phyloP scores from a whole-genome alignment of 2,329 filamentous ascomycete genomes.

The Stagonosporopsis chrysanthemi region DNA sequence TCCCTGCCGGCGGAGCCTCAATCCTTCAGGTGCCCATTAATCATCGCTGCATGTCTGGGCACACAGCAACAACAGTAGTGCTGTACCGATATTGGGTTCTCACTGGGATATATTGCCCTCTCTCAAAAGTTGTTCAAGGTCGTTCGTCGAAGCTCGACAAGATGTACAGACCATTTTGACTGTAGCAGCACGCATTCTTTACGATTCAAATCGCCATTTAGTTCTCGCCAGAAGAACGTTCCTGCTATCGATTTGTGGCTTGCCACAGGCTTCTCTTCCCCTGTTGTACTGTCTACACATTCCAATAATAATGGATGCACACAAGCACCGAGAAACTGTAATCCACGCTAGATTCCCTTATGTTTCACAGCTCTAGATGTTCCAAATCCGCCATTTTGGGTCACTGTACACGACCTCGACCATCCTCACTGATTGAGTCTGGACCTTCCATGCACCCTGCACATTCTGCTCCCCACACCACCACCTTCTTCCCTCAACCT shows the following conservation, averaged over 20 bases:
- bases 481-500: not conserved
- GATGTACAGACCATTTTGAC: not conserved
- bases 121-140: not conserved
- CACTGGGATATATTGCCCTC: not conserved
- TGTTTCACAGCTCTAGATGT: not conserved
- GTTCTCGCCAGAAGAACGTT: not conserved
- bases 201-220: not conserved
- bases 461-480: not conserved
- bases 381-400: not conserved
- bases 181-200: not conserved
- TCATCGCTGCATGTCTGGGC: constrained; percentile 1
- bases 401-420: too few species aligned
- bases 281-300: not conserved
- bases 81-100: not conserved
- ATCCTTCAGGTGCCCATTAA: constrained; percentile 7
- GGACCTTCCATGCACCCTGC: not conserved
- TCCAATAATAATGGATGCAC: too few species aligned
- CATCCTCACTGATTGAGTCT: not conserved
- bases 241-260: not conserved
- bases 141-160: not conserved
- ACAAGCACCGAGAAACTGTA: not conserved
- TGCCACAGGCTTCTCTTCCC: not conserved
- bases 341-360: not conserved
- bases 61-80: not conserved
- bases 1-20: constrained; percentile 15